phyloP scores from a whole-genome alignment of 495 filamentous ascomycete genomes.

The Aspergillus conjunctus region DNA sequence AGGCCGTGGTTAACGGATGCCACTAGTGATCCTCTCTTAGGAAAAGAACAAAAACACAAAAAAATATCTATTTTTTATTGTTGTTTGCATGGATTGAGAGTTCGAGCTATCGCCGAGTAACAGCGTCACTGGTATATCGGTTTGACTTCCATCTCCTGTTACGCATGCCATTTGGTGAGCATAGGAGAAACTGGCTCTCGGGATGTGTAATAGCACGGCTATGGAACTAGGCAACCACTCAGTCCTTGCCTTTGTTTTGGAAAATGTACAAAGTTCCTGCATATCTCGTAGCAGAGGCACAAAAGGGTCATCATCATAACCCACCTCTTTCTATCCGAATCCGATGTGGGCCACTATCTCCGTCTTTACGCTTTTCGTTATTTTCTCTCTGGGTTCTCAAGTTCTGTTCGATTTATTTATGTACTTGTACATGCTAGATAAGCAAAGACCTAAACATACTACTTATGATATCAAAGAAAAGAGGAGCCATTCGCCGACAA shows the following conservation, averaged over 20 bases:
- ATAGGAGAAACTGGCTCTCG: not conserved
- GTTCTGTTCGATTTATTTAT: slow-evolving; percentile 32
- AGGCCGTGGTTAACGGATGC: slow-evolving; percentile 52
- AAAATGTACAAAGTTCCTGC: slow-evolving; percentile 14
- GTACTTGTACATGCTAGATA: slow-evolving; percentile 45
- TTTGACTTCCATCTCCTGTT: no score
- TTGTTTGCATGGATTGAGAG: not conserved
- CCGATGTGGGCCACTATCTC: not conserved
- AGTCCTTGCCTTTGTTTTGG: slow-evolving; percentile 13
- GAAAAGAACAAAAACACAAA: not conserved
- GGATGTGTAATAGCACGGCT: slow-evolving; percentile 5
- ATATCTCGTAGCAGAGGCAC: not conserved
- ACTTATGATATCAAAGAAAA: slow-evolving; percentile 20
- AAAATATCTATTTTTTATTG: slow-evolving; percentile 9
- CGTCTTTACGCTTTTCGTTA: slow-evolving; percentile 10
- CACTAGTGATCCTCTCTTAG: slow-evolving; percentile 27
- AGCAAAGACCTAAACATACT: slow-evolving; percentile 26
- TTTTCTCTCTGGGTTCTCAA: slow-evolving; percentile 7
- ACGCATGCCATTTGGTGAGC: not conserved
- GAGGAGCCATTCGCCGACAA: slow-evolving; percentile 12
- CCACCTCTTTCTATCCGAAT: no score
- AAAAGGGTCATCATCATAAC: no score
- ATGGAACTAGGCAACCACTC: slow-evolving; percentile 4
- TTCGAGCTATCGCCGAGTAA: not conserved
- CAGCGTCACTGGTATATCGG: not conserved